Evolutionary conservation across 192 early-diverging fungal species (phyloP).

Genomic region (Borealophlyctis nickersoniae): DNA sequence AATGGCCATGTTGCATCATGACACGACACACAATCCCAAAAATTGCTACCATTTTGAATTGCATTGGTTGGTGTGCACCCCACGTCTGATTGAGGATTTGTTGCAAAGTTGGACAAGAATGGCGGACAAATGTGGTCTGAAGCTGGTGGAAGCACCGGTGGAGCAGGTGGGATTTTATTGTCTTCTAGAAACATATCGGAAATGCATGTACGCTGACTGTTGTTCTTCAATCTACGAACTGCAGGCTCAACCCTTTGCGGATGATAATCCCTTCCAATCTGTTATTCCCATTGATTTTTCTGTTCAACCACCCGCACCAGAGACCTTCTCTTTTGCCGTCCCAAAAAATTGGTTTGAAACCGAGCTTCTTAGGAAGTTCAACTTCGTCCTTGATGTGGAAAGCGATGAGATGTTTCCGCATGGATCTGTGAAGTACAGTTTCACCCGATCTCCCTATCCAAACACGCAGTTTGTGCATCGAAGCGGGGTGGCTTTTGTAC

Average conservation of each 20-base stretch:
- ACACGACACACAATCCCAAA: conserved; percentile 81
- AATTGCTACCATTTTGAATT: conserved; percentile 91
- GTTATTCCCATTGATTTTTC: conserved; percentile 54
- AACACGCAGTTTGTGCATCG: conserved; percentile 90
- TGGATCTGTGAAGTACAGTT: conserved; percentile 52
- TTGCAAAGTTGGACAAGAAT: conserved; percentile 73
- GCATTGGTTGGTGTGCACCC: conserved; percentile 94
- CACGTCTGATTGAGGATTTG: conserved; percentile 81
- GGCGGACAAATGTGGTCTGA: conserved; percentile 84
- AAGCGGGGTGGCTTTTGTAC: conserved; percentile 88
- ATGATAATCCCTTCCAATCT: conserved; percentile 87
- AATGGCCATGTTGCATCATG: conserved; percentile 82
- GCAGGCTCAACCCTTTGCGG: conserved; percentile 48
- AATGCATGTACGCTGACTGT: too few relatives aligned
- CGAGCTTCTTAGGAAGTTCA: conserved; percentile 73
- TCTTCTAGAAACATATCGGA: conserved; percentile 19
- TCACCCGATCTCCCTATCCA: conserved; percentile 62
- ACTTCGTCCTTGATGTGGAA: conserved; percentile 93
- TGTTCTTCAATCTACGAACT: too few relatives aligned
- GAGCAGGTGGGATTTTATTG: conserved; percentile 53
- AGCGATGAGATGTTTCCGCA: conserved; percentile 73
- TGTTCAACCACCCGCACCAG: conserved; percentile 63
- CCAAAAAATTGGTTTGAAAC: conserved; percentile 70
- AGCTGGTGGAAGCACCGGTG: conserved; percentile 84
- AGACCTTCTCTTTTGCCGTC: too few relatives aligned